phyloP scores from a whole-genome alignment of 345 rosid species.

The Camelina hispida region DNA sequence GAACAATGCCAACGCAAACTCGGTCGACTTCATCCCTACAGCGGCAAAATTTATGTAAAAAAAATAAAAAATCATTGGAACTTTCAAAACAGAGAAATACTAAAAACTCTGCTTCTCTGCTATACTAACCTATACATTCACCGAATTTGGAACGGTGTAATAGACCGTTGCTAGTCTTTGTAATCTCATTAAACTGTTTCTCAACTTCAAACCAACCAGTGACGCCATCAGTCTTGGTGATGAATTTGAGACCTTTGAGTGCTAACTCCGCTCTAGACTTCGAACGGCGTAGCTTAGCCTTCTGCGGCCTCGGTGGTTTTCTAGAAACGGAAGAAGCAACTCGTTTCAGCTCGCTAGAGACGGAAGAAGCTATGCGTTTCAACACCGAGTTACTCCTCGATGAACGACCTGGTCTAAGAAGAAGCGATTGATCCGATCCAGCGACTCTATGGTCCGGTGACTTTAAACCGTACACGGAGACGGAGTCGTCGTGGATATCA shows the following conservation, averaged over 20 bases:
- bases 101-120: neutral
- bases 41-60: neutral
- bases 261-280: constrained; percentile 66
- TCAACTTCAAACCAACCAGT: constrained; percentile 70
- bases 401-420: constrained; percentile 60
- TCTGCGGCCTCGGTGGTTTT: constrained; percentile 42
- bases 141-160: constrained; percentile 63
- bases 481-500: constrained; percentile 70
- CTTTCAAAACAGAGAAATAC: neutral
- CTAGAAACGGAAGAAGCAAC: constrained; percentile 44
- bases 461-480: constrained; percentile 75
- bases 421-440: constrained; percentile 57
- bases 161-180: constrained; percentile 48
- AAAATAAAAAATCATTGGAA: neutral
- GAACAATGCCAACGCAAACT: constrained; percentile 70
- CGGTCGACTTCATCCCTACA: constrained; percentile 68
- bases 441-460: constrained; percentile 51
- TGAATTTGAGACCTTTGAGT: constrained; percentile 71
- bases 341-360: constrained; percentile 62
- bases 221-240: constrained; percentile 66
- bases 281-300: constrained; percentile 50
- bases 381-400: constrained; percentile 43
- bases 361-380: constrained; percentile 56
- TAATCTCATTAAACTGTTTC: constrained; percentile 59
- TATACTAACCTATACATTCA: constrained; percentile 67